Evolutionary conservation across 495 filamentous ascomycete species (phyloP), one percentile per base, ranked within the genome.

Genomic region (Penicillium longicatenatum): DNA sequence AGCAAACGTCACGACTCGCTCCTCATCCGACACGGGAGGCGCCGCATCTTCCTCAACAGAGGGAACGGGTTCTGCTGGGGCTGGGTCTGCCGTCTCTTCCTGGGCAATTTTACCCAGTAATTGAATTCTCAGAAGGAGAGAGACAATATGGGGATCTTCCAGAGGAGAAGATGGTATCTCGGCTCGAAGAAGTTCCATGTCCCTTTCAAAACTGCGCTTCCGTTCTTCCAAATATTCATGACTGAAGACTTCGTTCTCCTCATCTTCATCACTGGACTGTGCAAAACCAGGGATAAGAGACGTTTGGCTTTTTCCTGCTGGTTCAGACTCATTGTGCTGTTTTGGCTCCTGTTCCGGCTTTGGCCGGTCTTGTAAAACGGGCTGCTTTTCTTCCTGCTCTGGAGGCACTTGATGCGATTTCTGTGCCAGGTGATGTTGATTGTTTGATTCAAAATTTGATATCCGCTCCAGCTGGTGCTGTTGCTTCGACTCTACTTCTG

Each of bases 171-270:
- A 72, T 17, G 79, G 80, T 54, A 81, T 59, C 60, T 79, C 77
- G 8, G 75, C 70, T 41, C 78, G 70, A 30, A 83, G 66, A 6
- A 63, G 56, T 37, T 71, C 62, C 65, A 82, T 74, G 30, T 79
- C 75, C 43, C 71, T 76, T 53, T 82, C 77, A 31, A 80, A 81
- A 1, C 74, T 73, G 14, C 61, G 69, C 59, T 80, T 79, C 19
- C 77, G 70, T 54, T 78, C 74, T n/a, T 79, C 74, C 8, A 81
- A 63, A 56, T 82, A 79, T 33, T 81, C 78, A 20, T 82, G 75
- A 8, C 74, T 80, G 21, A 83, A 77, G 17, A 76, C 66, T 3
- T 66, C 62, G 48, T 75, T 75, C 19, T 79, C 76, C 39, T 79
- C 75, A 46, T 79, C 76, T 57, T 78, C 75, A 14, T 79, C 76